Evolutionary conservation across 2,329 filamentous ascomycete species (phyloP).

Genomic region (Aurifilum marmelostoma): DNA sequence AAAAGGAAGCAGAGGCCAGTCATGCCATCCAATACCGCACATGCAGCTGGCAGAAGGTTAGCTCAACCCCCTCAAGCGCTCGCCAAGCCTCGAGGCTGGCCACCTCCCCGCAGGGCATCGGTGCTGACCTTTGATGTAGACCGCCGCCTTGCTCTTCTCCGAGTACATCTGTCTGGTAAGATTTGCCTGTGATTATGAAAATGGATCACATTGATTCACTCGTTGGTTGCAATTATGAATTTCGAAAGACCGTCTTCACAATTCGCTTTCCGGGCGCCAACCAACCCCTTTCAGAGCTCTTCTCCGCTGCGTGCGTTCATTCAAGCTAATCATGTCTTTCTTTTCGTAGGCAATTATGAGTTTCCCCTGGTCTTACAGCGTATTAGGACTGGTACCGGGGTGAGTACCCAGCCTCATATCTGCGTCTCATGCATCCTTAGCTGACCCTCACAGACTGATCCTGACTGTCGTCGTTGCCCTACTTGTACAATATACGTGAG

Average conservation of each 20-base stretch:
- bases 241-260: too few relatives aligned
- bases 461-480: constrained; percentile 77
- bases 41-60: constrained; percentile 88
- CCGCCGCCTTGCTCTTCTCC: constrained; percentile 85
- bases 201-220: background rate
- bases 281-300: background rate
- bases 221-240: background rate
- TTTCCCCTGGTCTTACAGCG: constrained; percentile 89
- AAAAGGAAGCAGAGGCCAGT: constrained; percentile 75
- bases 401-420: constrained; percentile 31
- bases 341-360: constrained; percentile 77
- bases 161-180: constrained; percentile 84
- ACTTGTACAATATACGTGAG: constrained; percentile 81
- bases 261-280: too few relatives aligned
- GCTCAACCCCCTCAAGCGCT: constrained; percentile 30
- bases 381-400: constrained; percentile 84
- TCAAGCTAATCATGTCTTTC: background rate
- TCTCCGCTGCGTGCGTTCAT: background rate
- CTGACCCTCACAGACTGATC: constrained; percentile 58
- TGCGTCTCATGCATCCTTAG: background rate
- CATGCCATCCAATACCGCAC: constrained; percentile 89
- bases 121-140: constrained; percentile 50
- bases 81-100: constrained; percentile 6
- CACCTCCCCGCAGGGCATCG: background rate
- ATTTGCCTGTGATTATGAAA: background rate